Base-by-base conservation (phyloP, 2,329 filamentous ascomycete species). In the Colletotrichum neosansevieriae region DNA sequence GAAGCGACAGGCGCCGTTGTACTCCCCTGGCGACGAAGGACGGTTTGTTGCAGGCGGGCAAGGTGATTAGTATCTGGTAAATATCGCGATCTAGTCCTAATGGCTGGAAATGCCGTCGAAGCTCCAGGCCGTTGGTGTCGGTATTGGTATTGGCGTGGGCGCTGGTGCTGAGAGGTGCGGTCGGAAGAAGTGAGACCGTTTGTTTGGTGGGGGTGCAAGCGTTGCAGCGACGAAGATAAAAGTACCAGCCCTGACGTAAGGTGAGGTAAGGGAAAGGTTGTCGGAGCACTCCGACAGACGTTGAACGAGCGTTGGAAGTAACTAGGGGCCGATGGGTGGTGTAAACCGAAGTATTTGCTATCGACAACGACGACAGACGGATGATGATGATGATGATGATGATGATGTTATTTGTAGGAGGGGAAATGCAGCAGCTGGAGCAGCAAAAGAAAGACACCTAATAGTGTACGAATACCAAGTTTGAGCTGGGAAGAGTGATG, bases 401-500 rank as follows among this genome's bases (percentile, higher is more conserved):
- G 42, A 12, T 38, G 6, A 40, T 47, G 34, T 51, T 49, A 32
- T 24, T 17, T 44, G 49, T 3, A 49, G 40, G 29, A 24, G 11
- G 29, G 17, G 12, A 36, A 11, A 51, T 32, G 32, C 29, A 34
- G 45, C 53, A 45, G 32, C 56, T 17, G n/a, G 11, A 47, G 17
- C 38, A 44, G 49, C 24, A 24, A n/a, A 17, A 6, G 24, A n/a
- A 49, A 45, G 42, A 61, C 65, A 68, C 65, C 65, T 68, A 65
- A 68, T 64, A 68, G 65, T 68, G 21, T 24, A 24, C 29, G 12
- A n/a, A n/a, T 53, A 17, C 21, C 19, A n/a, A n/a, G n/a, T n/a
- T 19, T n/a, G 6, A 36, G 53, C 40, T 50, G 24, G 36, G n/a
- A 44, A 47, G 44, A n/a, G 15, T 29, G 29, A 29, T 29, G 3